Base-by-base conservation (phyloP, 805 yeast genomes). In the Saccharomycopsis guyanensis region DNA sequence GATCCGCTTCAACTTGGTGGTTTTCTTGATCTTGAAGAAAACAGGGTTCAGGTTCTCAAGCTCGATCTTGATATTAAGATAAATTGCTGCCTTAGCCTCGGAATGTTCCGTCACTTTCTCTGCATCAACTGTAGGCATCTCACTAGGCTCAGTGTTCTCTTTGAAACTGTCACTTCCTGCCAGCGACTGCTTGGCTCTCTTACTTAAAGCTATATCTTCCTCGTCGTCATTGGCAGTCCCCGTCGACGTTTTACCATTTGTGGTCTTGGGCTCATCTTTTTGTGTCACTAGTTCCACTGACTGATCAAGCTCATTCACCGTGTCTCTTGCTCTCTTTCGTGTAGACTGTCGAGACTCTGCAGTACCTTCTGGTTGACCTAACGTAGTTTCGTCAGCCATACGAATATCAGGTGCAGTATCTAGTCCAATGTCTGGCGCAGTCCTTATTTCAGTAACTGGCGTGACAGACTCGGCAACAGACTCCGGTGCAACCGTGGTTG, bases 41-140 rank as follows among this genome's bases (percentile, higher is more conserved):
- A 42, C 45, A 4, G 46, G 46, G 13, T 22, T 10, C 5, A 6
- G 23, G n/a, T 36, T 33, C 23, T 43, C 36, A 3, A 49, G 35
- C n/a, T 50, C 53, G 29, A 50, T 45, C 19, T 38, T 43, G 24
- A 48, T 45, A 31, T 50, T 48, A n/a, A 47, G 29, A 32, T 47
- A 45, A 10, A 10, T 15, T 6, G 29, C 29, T 6, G 29, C 29
- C 10, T 25, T 25, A 6, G 6, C 29, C 10, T 6, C 29, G 10
- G 29, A 10, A 10, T 25, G 10, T 12, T 42, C 50, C 29, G 15
- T 24, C 15, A 16, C 18, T 5, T 23, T 16, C 8, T 13, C 29
- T 40, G 34, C 16, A 8, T 16, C 39, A 10, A 13, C 20, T 6
- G 42, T n/a, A 13, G 42, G 10, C n/a, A 4, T 39, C 19, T 23